A percentile compares a stretch with the other conserved stretches of the same genome.
Conservation (phyloP, 2,329 filamentous ascomycete species). For the Lecanosticta acicola region DNA sequence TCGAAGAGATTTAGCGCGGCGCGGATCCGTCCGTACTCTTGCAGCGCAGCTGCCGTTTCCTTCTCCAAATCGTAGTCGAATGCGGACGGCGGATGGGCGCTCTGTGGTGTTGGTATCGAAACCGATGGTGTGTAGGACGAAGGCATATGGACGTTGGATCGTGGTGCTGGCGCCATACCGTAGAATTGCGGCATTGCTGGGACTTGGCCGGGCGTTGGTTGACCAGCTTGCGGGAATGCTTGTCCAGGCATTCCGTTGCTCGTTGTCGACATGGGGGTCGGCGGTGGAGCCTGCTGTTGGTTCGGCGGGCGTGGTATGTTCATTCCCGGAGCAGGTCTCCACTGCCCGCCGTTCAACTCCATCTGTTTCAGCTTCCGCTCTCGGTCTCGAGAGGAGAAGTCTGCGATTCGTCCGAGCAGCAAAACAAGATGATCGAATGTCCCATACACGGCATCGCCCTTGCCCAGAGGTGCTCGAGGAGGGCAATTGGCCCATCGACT, state of each 20-base stretch:
- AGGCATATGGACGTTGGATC: constrained; percentile 38
- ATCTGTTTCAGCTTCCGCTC: constrained; percentile 68
- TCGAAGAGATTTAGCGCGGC: constrained; percentile 64
- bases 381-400: constrained; percentile 73
- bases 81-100: constrained; percentile 41
- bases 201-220: constrained; percentile 1
- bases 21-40: constrained; percentile 73
- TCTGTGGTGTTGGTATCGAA: constrained; percentile 20
- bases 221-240: not conserved
- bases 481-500: constrained; percentile 79
- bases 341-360: constrained; percentile 52
- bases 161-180: constrained; percentile 43
- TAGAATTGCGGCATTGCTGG: constrained; percentile 46
- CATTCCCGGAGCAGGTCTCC: constrained; percentile 51
- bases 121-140: constrained; percentile 33
- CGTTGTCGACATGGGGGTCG: constrained; percentile 17
- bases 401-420: constrained; percentile 69
- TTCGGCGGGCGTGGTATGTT: constrained; percentile 36
- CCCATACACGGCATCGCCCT: constrained; percentile 73
- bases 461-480: constrained; percentile 73
- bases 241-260: constrained; percentile 7
- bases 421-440: constrained; percentile 84
- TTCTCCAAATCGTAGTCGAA: constrained; percentile 51
- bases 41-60: constrained; percentile 62
- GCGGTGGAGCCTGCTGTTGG: constrained; percentile 7